Evolutionary conservation across 768 basidiomycete species (phyloP).

Genomic region (Chiua virens): DNA sequence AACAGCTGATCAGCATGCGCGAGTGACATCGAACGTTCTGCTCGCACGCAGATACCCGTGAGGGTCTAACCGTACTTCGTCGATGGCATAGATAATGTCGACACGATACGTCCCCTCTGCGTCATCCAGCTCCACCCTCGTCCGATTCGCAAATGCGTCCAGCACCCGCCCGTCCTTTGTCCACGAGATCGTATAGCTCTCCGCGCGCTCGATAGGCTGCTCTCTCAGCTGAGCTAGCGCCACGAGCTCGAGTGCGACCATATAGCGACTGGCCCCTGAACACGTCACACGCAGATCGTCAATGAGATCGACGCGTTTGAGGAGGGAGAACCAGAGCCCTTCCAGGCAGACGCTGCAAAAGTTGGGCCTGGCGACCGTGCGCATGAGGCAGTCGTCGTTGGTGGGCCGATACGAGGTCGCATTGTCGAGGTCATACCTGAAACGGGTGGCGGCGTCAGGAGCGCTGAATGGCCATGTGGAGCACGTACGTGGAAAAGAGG

Average conservation of each 20-base stretch:
- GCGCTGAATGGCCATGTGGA: neutral
- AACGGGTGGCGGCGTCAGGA: neutral
- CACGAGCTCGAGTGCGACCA: constrained; percentile 51
- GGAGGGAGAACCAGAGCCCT: constrained; percentile 68
- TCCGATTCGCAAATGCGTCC: constrained; percentile 49
- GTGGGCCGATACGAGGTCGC: constrained; percentile 76
- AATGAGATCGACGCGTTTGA: constrained; percentile 59
- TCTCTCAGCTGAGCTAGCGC: constrained; percentile 59
- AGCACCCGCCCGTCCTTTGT: constrained; percentile 45
- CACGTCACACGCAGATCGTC: constrained; percentile 51
- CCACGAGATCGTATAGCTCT: constrained; percentile 62
- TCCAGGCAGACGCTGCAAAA: constrained; percentile 77
- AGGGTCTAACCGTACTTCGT: constrained; percentile 55
- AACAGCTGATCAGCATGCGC: neutral
- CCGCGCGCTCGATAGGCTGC: constrained; percentile 28
- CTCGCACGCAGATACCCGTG: constrained; percentile 31
- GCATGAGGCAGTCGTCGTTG: constrained; percentile 83
- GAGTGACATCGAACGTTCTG: constrained; percentile 13
- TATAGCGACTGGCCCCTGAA: constrained; percentile 27
- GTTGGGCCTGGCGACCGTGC: constrained; percentile 62
- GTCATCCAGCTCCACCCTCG: constrained; percentile 42
- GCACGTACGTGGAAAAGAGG: constrained; percentile 69
- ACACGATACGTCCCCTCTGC: constrained; percentile 44
- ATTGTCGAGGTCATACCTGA: constrained; percentile 58
- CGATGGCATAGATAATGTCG: constrained; percentile 50